These are phyloP conservation scores for Anisodus tanguticus DNA, from an alignment of 257 asterid species.

Conservation along the genomic window DNA sequence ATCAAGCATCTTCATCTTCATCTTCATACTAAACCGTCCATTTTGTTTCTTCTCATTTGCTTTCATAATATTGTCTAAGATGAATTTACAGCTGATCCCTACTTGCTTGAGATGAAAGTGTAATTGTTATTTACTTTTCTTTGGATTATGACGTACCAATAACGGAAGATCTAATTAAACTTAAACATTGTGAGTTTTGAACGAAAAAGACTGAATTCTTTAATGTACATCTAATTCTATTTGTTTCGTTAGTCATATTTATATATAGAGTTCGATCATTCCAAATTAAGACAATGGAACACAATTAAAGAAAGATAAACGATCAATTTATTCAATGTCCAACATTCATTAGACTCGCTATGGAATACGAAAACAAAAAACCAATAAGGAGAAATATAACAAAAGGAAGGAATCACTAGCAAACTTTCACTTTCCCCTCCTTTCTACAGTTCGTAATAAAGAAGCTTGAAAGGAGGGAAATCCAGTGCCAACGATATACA, in stretches of 20 bases:
- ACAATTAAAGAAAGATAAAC: slow-evolving; percentile 29
- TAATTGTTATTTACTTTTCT: not conserved
- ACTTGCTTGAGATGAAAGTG: not conserved
- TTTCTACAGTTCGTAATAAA: slow-evolving; percentile 29
- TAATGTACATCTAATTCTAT: too few species aligned
- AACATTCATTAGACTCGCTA: slow-evolving; percentile 37
- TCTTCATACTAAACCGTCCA: not conserved
- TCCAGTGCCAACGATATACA: slow-evolving; percentile 71
- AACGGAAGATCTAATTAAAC: not conserved
- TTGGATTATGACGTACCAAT: not conserved
- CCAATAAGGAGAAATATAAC: not conserved
- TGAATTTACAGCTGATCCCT: too few species aligned
- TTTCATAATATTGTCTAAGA: not conserved
- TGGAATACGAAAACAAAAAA: slow-evolving; percentile 26
- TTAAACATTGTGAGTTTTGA: not conserved
- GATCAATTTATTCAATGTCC: slow-evolving; percentile 46
- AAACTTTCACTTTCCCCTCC: slow-evolving; percentile 80
- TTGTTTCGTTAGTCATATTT: not conserved
- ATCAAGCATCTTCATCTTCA: slow-evolving; percentile 11
- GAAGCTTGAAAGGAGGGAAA: slow-evolving; percentile 51
- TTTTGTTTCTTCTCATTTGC: not conserved
- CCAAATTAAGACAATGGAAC: not conserved
- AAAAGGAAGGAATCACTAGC: slow-evolving; percentile 44
- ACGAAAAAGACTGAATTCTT: not conserved
- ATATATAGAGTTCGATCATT: not conserved